Conservation (phyloP, 352 stramenopile genomes). For the Globisporangium emineosum region DNA sequence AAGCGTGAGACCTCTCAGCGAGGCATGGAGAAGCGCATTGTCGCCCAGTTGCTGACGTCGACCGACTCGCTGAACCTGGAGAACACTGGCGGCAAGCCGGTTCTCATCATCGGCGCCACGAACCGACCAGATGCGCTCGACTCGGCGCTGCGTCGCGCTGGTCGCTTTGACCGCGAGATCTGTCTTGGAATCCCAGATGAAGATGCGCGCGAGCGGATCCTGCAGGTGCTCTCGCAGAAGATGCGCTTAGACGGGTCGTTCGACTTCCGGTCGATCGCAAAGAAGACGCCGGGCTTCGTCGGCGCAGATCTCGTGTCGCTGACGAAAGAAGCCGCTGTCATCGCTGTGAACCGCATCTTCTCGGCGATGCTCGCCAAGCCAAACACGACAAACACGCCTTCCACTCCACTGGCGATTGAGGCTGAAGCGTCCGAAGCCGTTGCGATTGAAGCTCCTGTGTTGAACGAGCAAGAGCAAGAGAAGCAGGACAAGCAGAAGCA, state of each 20-base stretch:
- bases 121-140: slow-evolving; percentile 98
- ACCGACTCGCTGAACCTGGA: slow-evolving; percentile 89
- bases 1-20: slow-evolving; percentile 91
- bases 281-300: slow-evolving; percentile 95
- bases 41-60: slow-evolving; percentile 93
- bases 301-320: slow-evolving; percentile 97
- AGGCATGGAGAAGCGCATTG: slow-evolving; percentile 97
- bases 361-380: slow-evolving; percentile 52
- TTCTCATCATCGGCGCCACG: slow-evolving; percentile 97
- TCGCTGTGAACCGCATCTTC: slow-evolving; percentile 98
- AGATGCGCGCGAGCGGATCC: slow-evolving; percentile 91
- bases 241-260: slow-evolving; percentile 95
- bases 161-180: slow-evolving; percentile 99
- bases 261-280: slow-evolving; percentile 93
- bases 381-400: neutral
- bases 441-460: neutral
- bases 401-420: neutral
- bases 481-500: slow-evolving; percentile 14
- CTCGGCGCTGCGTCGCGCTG: slow-evolving; percentile 93
- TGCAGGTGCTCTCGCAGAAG: slow-evolving; percentile 90
- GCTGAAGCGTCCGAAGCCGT: neutral
- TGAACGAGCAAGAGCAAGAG: slow-evolving; percentile 14
- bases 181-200: slow-evolving; percentile 96
- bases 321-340: slow-evolving; percentile 97
- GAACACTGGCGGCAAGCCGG: slow-evolving; percentile 87